A percentile compares a stretch with the other conserved stretches of the same genome.
phyloP scores from a whole-genome alignment of 495 filamentous ascomycete genomes.

The Penicillium pulvis region DNA sequence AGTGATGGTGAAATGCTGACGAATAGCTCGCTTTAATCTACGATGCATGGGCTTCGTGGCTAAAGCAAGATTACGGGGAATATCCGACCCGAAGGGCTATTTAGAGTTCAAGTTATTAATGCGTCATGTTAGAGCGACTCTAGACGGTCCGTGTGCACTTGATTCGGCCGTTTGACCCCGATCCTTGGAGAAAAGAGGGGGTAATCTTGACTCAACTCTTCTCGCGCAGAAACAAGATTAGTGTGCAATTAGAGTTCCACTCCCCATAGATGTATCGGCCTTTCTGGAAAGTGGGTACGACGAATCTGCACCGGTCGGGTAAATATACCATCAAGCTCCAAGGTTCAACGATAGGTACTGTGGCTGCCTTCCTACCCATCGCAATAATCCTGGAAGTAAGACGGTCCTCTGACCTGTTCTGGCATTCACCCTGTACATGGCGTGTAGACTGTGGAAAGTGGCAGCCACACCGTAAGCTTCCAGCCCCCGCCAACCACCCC shows the following conservation, averaged over 20 bases:
- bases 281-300: background rate
- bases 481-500: background rate
- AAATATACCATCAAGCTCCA: background rate
- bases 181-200: background rate
- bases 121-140: background rate
- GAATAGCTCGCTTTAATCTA: background rate
- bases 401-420: background rate
- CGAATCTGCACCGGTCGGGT: background rate
- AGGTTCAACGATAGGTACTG: background rate
- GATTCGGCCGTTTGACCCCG: background rate
- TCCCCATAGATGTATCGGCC: background rate
- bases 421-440: too few relatives aligned
- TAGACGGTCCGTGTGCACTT: background rate
- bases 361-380: background rate
- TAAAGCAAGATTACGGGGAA: background rate
- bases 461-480: background rate
- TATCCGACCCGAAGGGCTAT: background rate
- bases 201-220: background rate
- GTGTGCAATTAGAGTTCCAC: background rate
- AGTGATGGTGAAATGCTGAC: background rate
- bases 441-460: background rate
- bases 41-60: background rate
- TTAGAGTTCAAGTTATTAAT: slow-evolving; percentile 1
- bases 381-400: background rate
- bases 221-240: background rate